Evolutionary conservation across 2,329 filamentous ascomycete genomes (phyloP), one percentile per base, ranked within the genome.

Genomic region (Aspergillus tubingensis): DNA sequence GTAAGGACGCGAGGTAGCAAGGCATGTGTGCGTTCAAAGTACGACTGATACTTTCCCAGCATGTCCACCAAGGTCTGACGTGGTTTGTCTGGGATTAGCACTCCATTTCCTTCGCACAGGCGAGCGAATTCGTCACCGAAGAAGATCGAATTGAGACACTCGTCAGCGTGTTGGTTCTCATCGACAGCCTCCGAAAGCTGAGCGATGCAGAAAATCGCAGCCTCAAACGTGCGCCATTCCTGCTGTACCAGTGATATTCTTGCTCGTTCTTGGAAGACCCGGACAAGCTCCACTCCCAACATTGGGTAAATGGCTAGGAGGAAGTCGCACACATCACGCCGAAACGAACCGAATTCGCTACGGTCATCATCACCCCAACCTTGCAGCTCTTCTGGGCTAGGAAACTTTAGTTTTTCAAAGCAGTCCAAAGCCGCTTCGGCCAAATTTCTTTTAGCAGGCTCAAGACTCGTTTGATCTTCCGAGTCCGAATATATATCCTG

Each of bases 321-420:
- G 54, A 79, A 81, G 61, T 81, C 79, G 52, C 75, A 75, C n/a
- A 76, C 78, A 48, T 81, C 78, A 27, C 76, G 75, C 17, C 79
- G 77, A 59, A 80, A 81, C 17, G 73, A 69, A 50, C 71, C 71
- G 58, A 81, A 81, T 57, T 78, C 75, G 57, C 69, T 72, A 30
- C 76, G 68, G 27, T 81, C 78, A 53, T 81, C 78, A 32, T 76
- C 73, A 49, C 73, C 72, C 79, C 78, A 81, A 8, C 74, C 72
- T 32, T 70, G 67, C 15, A 75, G 43, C 19, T 76, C 72, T 43
- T 69, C 68, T 2, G 71, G 59, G 8, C 60, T 66, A 0, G 78
- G 76, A 56, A 76, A 78, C n/a, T 74, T 69, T 21, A 80, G 70
- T 59, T 80, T 80, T 36, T 73, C 73, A 61, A 76, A 79, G 57